Evolutionary conservation across 371 early-diverging fungal species (phyloP).

Genomic region (Haplosporangium sp.): DNA sequence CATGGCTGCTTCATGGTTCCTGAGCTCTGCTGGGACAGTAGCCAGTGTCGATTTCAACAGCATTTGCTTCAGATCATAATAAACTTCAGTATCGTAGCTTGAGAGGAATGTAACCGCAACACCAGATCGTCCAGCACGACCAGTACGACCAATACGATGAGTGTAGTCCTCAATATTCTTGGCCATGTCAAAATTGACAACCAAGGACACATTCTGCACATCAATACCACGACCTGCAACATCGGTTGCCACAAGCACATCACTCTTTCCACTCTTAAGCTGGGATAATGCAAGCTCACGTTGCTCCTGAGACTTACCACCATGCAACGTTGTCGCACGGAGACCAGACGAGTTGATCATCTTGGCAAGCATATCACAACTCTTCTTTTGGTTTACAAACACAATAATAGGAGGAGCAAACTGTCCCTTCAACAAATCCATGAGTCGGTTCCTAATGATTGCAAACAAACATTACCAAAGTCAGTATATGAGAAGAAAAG

Average conservation of each 20-base stretch:
- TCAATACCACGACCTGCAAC: slow-evolving; percentile 99
- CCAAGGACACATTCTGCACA: slow-evolving; percentile 95
- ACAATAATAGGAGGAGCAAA: slow-evolving; percentile 93
- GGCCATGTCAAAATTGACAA: slow-evolving; percentile 98
- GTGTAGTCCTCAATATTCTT: slow-evolving; percentile 98
- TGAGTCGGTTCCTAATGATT: slow-evolving; percentile 71
- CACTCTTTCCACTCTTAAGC: slow-evolving; percentile 80
- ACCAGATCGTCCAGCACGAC: slow-evolving; percentile 97
- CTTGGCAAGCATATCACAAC: slow-evolving; percentile 80
- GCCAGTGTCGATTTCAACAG: slow-evolving; percentile 84
- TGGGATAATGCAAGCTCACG: slow-evolving; percentile 81
- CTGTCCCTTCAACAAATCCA: slow-evolving; percentile 77
- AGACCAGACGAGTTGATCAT: slow-evolving; percentile 79
- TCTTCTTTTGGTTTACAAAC: slow-evolving; percentile 97
- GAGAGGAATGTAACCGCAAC: slow-evolving; percentile 92
- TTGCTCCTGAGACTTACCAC: slow-evolving; percentile 97
- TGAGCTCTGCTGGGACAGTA: slow-evolving; percentile 87
- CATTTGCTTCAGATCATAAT: slow-evolving; percentile 92
- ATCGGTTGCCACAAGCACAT: slow-evolving; percentile 94
- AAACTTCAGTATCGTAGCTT: slow-evolving; percentile 84
- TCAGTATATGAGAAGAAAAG: neutral
- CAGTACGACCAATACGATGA: slow-evolving; percentile 98
- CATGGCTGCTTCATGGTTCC: slow-evolving; percentile 88
- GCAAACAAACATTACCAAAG: neutral
- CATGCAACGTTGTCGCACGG: slow-evolving; percentile 87